A percentile compares a stretch with the other conserved stretches of the same genome.
These are phyloP conservation scores for Torulaspora quercuum DNA, from an alignment of 805 yeast species.

Conservation along the genomic window DNA sequence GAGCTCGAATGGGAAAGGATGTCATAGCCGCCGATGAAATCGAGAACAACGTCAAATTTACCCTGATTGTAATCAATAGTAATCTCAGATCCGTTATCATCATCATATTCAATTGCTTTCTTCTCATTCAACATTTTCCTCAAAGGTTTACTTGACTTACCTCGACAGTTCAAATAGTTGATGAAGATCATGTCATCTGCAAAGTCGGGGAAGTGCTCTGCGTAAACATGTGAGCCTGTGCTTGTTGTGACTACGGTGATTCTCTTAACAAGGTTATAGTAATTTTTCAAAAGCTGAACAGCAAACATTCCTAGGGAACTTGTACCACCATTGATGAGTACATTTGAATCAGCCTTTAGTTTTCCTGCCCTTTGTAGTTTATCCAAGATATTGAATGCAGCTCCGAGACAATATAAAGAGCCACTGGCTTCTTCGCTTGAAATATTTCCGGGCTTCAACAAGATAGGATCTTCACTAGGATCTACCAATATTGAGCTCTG, in stretches of 20 bases:
- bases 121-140: conserved; percentile 34
- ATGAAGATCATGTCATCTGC: conserved; percentile 41
- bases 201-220: conserved; percentile 39
- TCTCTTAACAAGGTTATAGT: conserved; percentile 45
- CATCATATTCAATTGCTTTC: conserved; percentile 35
- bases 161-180: conserved; percentile 34
- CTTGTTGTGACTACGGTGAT: conserved; percentile 60
- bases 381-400: conserved; percentile 53
- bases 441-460: conserved; percentile 47
- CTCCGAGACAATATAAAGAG: conserved; percentile 57
- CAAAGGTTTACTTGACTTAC: conserved; percentile 34
- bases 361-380: conserved; percentile 24
- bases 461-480: conserved; percentile 48
- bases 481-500: conserved; percentile 55
- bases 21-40: conserved; percentile 65
- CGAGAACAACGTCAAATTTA: conserved; percentile 63
- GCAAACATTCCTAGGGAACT: conserved; percentile 67
- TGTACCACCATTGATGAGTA: conserved; percentile 73
- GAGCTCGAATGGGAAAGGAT: conserved; percentile 44
- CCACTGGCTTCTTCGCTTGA: conserved; percentile 57
- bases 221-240: conserved; percentile 44
- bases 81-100: conserved; percentile 26
- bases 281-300: conserved; percentile 54
- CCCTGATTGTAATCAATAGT: conserved; percentile 37
- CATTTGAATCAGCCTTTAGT: conserved; percentile 43